Base-by-base conservation (phyloP, 2,329 filamentous ascomycete species). In the Byssochlamys sp. region DNA sequence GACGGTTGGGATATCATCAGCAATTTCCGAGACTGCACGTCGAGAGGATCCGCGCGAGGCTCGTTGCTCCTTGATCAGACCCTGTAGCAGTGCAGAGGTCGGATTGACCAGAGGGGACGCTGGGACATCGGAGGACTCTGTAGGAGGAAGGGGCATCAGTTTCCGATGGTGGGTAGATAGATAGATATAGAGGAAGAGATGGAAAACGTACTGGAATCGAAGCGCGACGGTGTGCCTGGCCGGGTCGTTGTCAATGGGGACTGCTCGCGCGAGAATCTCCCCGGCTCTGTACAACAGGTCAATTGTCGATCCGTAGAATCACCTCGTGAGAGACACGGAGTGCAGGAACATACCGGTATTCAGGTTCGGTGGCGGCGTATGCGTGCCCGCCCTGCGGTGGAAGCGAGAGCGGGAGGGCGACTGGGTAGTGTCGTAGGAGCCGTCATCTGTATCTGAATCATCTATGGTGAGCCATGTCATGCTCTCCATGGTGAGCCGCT, bases 51-150 rank as follows among this genome's bases (percentile, higher is more conserved):
- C 64, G 51, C 73, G 71, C 55, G 66, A 67, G 4, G 73, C 74
- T 11, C 74, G 73, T 55, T 74, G 72, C 60, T 76, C 73, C 56
- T 73, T 74, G 35, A 76, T 65, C 28, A 75, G 59, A 57, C 69
- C 71, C 55, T 76, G 73, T 24, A 76, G 61, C 2, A 76, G 66
- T 24, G 66, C 63, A 1, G 74, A 76, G 2, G 70, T 69, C 10
- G 74, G 73, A 52, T 75, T 73, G 7, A 75, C 73, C 2, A 73
- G 55, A 5, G 71, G 66, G 2, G 69, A 64, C 10, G 67, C 62
- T 14, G 58, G 61, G 3, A 62, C 59, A 19, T 74, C 72, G 2
- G 67, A 66, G 4, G 65, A 71, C 57, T 61, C 71, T 73, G 54
- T 29, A 25, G 33, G 33, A 55, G 4, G 6, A 27, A 27, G 53